Base-by-base conservation (phyloP, 495 filamentous ascomycete species). In the Penicillium coprophilum region DNA sequence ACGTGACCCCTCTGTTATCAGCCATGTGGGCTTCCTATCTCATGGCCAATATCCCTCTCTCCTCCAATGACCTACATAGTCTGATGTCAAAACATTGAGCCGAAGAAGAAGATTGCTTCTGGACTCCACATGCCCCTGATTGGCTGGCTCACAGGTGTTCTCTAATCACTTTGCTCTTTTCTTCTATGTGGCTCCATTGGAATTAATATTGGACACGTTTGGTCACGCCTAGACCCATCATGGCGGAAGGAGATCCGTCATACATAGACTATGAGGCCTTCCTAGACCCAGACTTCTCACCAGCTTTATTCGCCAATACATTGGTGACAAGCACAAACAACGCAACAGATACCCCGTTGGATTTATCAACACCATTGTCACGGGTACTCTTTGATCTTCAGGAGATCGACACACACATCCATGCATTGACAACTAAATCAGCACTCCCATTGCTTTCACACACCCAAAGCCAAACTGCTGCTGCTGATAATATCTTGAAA, bases 251-350 rank as follows among this genome's bases (percentile, higher is more conserved):
- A 12, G 76, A 79, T 50, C 81, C 85, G 17, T 96, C 93, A 15
- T 98, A 98, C 77, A 92, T 98, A 70, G 92, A 98, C 79, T 96
- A 96, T 74, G 90, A 96, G 64, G 78, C 89, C 61, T 96, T 98
- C 72, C 81, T 96, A 58, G 85, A 89, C 60, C 91, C 93, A 3
- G 65, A 79, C 46, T 97, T 98, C 77, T 88, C 84, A 11, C 81
- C 95, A 3, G 69, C 87, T 43, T 71, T 82, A 31, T 97, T 96
- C 64, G 92, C 94, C 62, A 95, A 96, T 71, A 85, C 85, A 24
- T 84, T 98, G 40, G 89, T 97, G 31, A 82, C 90, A 31, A 80
- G 83, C 44, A 97, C 94, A 53, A 97, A 96, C 78, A 94, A 96
- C 80, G 82, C 90, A 41, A 88, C 84, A 61, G 94, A 97, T 71